Evolutionary conservation across 108 stramenopile species (phyloP), one percentile per base, ranked within the genome.

Genomic region (Nitzschia palea): DNA sequence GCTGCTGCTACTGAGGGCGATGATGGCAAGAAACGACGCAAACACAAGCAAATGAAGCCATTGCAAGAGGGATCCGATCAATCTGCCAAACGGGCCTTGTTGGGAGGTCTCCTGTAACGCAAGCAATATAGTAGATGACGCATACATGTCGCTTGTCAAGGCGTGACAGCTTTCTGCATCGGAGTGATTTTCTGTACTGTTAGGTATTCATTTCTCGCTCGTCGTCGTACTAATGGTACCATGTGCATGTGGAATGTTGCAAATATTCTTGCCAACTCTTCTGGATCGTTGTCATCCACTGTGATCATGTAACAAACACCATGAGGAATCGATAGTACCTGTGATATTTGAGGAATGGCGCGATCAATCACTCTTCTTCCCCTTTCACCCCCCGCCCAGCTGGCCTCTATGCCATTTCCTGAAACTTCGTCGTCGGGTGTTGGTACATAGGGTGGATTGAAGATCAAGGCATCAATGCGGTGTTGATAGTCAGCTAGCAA

Each of bases 371-470:
- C 92, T n/a, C 75, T 58, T 29, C 91, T 76, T n/a, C 95, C 93
- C 55, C 85, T 64, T 33, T 44, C 55, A 0, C 95, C 95, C 14
- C 96, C 96, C 8, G 96, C 96, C 96, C 96, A 97, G 37, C 84
- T 80, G 22, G 89, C 94, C 57, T 89, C 89, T 48, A 97, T 97
- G 10, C 87, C 94, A 35, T 71, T 60, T 3, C 81, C 80, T 14
- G 77, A 81, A 6, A 97, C 90, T 76, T 97, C 96, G 0, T 80
- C 83, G 37, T 91, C 80, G 0, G 88, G 85, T 10, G 96, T 97
- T 28, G 94, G 93, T 44, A 97, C 96, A 55, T 97, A 97, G 8
- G 96, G 96, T 28, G 96, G 96, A 71, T 97, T 97, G 79, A 97
- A 95, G 17, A 97, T 64, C n/a, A 95, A 54, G 9, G 88, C 72